phyloP scores from a whole-genome alignment of 2,329 filamentous ascomycete genomes.

The Chalaropsis ovoidea region DNA sequence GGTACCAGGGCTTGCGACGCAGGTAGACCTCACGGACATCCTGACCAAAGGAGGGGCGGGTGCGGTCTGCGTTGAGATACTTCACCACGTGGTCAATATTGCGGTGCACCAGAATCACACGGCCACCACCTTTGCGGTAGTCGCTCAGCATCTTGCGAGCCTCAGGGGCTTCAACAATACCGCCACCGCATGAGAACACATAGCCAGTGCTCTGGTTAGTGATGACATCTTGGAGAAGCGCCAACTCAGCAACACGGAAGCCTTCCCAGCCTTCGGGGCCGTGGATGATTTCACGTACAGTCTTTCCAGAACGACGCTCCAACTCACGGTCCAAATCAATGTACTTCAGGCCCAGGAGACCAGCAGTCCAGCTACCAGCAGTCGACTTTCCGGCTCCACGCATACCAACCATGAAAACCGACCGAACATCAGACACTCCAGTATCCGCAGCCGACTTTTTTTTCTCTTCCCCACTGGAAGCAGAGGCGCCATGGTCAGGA shows the following conservation, averaged over 20 bases:
- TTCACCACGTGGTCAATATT: conserved; percentile 81
- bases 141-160: conserved; percentile 65
- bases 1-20: conserved; percentile 78
- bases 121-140: conserved; percentile 66
- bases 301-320: conserved; percentile 60
- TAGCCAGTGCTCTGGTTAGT: conserved; percentile 63
- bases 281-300: conserved; percentile 78
- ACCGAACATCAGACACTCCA: conserved; percentile 37
- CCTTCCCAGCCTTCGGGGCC: conserved; percentile 67
- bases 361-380: conserved; percentile 73
- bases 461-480: conserved; percentile 14
- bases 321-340: conserved; percentile 83
- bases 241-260: conserved; percentile 71
- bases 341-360: conserved; percentile 63
- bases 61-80: conserved; percentile 81
- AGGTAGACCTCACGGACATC: conserved; percentile 87
- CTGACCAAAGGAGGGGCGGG: conserved; percentile 81
- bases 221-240: conserved; percentile 62
- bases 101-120: conserved; percentile 77
- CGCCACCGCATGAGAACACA: conserved; percentile 88
- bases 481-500: conserved; percentile 25
- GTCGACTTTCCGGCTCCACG: conserved; percentile 95
- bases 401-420: conserved; percentile 95
- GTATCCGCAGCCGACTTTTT: not conserved
- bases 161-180: conserved; percentile 75